Evolutionary conservation across 2,329 filamentous ascomycete species (phyloP), one percentile per base, ranked within the genome.

Genomic region (Aureobasidium sp.): DNA sequence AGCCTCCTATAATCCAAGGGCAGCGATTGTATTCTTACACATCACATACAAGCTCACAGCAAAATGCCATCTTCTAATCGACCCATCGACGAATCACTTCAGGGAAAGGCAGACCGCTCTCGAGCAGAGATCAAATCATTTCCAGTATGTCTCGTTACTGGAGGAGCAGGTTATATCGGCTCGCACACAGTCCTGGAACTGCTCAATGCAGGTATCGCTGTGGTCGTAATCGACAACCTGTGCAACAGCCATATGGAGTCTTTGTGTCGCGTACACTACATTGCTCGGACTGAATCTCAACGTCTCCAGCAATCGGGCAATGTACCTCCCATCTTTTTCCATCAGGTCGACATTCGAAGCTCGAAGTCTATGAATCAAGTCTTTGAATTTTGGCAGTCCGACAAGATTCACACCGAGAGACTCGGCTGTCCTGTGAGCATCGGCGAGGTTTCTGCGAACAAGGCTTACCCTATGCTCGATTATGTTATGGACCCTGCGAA

Each of bases 211-310:
- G 95, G 91, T 80, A 98, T 98, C 88, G 91, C 98, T 80, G 96
- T 99, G 70, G 92, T 99, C 79, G 94, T 99, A 70, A 91, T 96
- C 72, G 96, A 99, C 85, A 98, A 90, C 82, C 89, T 98, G 71
- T 97, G 97, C 91, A 99, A 99, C 84, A 95, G 97, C 81, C 95
- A 96, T 79, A 97, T 99, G 77, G 94, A 98, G 85, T n/a, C n/a
- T n/a, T n/a, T n/a, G n/a, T n/a, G n/a, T n/a, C n/a, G n/a, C n/a
- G n/a, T n/a, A n/a, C n/a, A n/a, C n/a, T n/a, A n/a, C n/a, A n/a
- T n/a, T n/a, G n/a, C n/a, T n/a, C n/a, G n/a, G n/a, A n/a, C n/a
- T n/a, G n/a, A n/a, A n/a, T n/a, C n/a, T n/a, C n/a, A 88, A 97
- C 75, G 93, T 99, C 79, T 90, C 87, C 80, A 95, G 96, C 77